Evolutionary conservation across 352 stramenopile genomes (phyloP), one percentile per base, ranked within the genome.

Genomic region (Phytopythium kandeliae): DNA sequence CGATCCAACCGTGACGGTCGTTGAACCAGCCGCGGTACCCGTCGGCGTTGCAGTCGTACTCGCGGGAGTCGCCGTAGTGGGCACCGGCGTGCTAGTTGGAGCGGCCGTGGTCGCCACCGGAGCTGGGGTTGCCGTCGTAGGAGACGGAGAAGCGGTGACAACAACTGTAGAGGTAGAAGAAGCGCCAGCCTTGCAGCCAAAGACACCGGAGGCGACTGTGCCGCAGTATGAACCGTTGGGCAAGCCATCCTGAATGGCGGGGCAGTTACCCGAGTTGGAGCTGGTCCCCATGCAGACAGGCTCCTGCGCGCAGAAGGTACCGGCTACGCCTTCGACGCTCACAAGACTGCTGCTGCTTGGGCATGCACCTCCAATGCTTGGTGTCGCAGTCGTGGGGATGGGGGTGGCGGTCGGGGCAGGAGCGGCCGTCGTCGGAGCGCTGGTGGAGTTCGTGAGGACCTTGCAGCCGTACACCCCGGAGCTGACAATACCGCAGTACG

Each of bases 391-490:
- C 22, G 41, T 48, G 3, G 41, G 41, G 8, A 13, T 24, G 9
- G 24, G 41, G 10, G 41, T 30, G 0, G 8, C 24, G 11, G 28
- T 37, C 9, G 44, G 25, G 2, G 21, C 44, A 19, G 30, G 25
- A 13, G 25, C n/a, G 3, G 5, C n/a, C 17, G 44, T 37, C 5
- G 44, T n/a, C 17, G 16, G 25, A 24, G 44, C 25, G 17, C 26
- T 35, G 8, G 44, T 37, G 8, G 46, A 48, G 4, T 65, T 52
- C 28, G 46, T 63, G 38, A 69, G 62, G 9, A 57, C 67, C 57
- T 65, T 71, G 58, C 69, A 84, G 11, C 69, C 72, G 53, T 73
- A 84, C 21, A 63, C 65, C 13, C 65, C 62, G 12, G 69, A 78
- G 22, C 62, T 51, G 26, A 80, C 58, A 22, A 66, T 25, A 24